Percentiles rank a stretch among this genome's conserved stretches.
These are phyloP conservation scores for Geranium brycei DNA, from an alignment of 345 rosid genomes.

Conservation along the genomic window DNA sequence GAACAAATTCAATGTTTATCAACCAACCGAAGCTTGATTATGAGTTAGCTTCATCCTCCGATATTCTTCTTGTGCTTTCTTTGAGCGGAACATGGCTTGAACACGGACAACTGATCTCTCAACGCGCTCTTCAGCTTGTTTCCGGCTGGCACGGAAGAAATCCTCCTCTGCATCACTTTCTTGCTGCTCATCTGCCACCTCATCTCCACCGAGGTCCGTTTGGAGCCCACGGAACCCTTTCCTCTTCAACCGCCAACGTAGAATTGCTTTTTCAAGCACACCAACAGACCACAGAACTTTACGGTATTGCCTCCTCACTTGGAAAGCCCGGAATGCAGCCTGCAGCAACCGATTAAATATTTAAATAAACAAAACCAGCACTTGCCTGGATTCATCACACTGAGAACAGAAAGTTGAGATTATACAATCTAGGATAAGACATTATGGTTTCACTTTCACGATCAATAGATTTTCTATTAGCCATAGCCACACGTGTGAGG, in stretches of 20 bases:
- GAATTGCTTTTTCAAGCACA: constrained; percentile 73
- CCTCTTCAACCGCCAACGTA: constrained; percentile 85
- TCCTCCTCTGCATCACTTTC: constrained; percentile 51
- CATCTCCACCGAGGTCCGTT: constrained; percentile 15
- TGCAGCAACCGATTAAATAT: constrained; percentile 17
- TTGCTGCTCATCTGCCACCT: constrained; percentile 15
- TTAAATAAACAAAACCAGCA: constrained; percentile 3
- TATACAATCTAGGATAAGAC: background rate
- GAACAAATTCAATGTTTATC: background rate
- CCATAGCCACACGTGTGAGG: background rate
- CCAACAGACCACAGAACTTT: constrained; percentile 92
- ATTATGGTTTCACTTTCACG: background rate
- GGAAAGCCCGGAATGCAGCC: constrained; percentile 86
- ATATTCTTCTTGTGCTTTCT: constrained; percentile 84
- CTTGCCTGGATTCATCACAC: background rate
- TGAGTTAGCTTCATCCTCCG: constrained; percentile 66
- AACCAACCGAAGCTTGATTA: constrained; percentile 50
- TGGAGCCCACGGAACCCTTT: constrained; percentile 73
- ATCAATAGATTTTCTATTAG: too few relatives aligned
- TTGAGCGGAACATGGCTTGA: constrained; percentile 92
- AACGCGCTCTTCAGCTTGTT: constrained; percentile 84
- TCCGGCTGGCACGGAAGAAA: constrained; percentile 56
- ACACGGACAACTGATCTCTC: constrained; percentile 73
- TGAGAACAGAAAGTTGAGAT: too few relatives aligned
- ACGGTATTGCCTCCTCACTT: constrained; percentile 58